Conservation (phyloP, 495 filamentous ascomycete genomes). For the Parachaetomium inaequale region DNA sequence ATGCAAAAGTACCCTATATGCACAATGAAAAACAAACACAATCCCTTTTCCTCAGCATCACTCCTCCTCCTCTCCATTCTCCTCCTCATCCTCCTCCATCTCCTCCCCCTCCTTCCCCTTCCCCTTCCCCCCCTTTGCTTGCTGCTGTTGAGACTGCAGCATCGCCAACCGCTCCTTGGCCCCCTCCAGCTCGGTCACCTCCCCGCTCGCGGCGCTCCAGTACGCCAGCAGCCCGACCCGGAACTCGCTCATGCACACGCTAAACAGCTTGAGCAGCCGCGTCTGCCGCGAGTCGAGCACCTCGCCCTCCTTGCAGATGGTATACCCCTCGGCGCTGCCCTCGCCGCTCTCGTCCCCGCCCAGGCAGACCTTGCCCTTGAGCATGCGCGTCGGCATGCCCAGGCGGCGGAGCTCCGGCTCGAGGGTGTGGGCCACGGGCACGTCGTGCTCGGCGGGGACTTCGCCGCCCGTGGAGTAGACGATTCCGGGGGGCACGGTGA, state of each 20-base stretch:
- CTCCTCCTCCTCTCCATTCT: conserved; percentile 9
- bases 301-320: conserved; percentile 77
- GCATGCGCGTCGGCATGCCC: conserved; percentile 80
- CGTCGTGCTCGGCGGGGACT: conserved; percentile 72
- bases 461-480: conserved; percentile 75
- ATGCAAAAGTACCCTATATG: conserved; percentile 26
- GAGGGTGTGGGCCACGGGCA: conserved; percentile 77
- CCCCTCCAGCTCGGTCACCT: conserved; percentile 56
- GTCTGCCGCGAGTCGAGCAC: conserved; percentile 85
- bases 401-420: conserved; percentile 84
- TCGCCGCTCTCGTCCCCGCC: conserved; percentile 60
- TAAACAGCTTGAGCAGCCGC: conserved; percentile 89
- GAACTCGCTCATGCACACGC: conserved; percentile 84
- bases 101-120: conserved; percentile 13
- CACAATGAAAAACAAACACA: conserved; percentile 18
- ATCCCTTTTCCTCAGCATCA: conserved; percentile 23
- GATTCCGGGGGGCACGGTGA: conserved; percentile 72
- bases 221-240: conserved; percentile 71
- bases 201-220: conserved; percentile 57
- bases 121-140: conserved; percentile 26
- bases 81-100: conserved; percentile 21
- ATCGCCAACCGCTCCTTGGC: conserved; percentile 22
- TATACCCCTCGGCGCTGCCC: conserved; percentile 49
- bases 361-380: conserved; percentile 82
- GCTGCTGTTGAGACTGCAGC: conserved; percentile 19